phyloP scores from a whole-genome alignment of 495 filamentous ascomycete genomes.

The Podospora bellae-mahoneyi region DNA sequence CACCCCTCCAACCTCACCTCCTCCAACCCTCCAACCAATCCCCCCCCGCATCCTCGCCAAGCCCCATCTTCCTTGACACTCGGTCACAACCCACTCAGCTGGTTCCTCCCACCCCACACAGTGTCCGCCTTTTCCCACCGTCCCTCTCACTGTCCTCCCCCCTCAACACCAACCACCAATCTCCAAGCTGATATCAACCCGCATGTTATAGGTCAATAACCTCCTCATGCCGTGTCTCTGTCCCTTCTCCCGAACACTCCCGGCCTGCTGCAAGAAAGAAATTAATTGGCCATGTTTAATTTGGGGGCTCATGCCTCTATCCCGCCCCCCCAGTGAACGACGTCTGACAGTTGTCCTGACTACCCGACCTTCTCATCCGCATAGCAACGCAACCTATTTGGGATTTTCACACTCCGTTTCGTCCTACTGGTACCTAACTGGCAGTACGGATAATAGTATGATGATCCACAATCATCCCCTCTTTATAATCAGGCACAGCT shows the following conservation, averaged over 20 bases:
- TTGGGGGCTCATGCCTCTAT: not conserved
- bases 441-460: no score
- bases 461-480: no score
- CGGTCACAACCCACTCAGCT: not conserved
- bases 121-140: not conserved
- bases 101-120: constrained; percentile 6
- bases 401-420: not conserved
- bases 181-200: not conserved
- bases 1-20: not conserved
- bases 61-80: not conserved
- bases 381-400: not conserved
- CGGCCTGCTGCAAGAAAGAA: constrained; percentile 10
- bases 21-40: not conserved
- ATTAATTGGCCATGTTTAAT: constrained; percentile 21
- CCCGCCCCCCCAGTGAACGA: not conserved
- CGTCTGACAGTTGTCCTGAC: not conserved
- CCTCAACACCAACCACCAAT: not conserved
- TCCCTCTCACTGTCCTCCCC: not conserved
- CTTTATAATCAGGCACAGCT: no score
- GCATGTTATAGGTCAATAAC: constrained; percentile 2
- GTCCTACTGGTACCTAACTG: no score
- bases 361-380: not conserved
- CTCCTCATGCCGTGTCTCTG: constrained; percentile 9
- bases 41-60: not conserved
- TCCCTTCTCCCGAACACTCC: not conserved